Percentiles rank a stretch among this genome's conserved stretches.
Evolutionary conservation across 345 rosid genomes (phyloP).

Genomic region (Eucalyptus victrix): DNA sequence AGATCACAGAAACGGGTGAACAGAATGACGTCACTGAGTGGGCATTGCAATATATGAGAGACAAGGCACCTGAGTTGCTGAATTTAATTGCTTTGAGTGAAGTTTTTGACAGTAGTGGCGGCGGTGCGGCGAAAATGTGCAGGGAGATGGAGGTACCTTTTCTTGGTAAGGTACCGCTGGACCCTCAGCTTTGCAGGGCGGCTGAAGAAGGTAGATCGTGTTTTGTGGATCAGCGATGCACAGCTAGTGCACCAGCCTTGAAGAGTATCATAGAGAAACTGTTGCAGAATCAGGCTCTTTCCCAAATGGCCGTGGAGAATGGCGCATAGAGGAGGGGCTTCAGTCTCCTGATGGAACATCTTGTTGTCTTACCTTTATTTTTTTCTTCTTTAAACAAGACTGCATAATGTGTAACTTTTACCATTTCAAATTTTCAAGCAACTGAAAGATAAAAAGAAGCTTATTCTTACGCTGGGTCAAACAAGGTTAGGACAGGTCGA

Average conservation of each 20-base stretch:
- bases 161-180: slow-evolving; percentile 86
- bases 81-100: slow-evolving; percentile 43
- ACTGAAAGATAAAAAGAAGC: not conserved
- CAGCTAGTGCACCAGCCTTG: slow-evolving; percentile 54
- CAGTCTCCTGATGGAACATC: not conserved
- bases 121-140: slow-evolving; percentile 84
- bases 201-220: slow-evolving; percentile 92
- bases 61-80: slow-evolving; percentile 71
- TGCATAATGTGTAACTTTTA: not conserved
- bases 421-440: not conserved
- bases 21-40: slow-evolving; percentile 50
- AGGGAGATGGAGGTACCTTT: slow-evolving; percentile 73
- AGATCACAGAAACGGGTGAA: slow-evolving; percentile 30
- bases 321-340: not conserved
- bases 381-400: not conserved
- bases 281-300: slow-evolving; percentile 10
- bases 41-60: slow-evolving; percentile 32
- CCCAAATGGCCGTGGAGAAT: not conserved
- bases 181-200: slow-evolving; percentile 75
- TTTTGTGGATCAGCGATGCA: slow-evolving; percentile 56
- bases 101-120: slow-evolving; percentile 81
- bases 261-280: slow-evolving; percentile 47
- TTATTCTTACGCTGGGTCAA: not conserved
- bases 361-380: not conserved
- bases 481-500: not conserved